These are phyloP conservation scores for Aspergillus chevalieri DNA, from an alignment of 2,329 filamentous ascomycete species.

Conservation along the genomic window DNA sequence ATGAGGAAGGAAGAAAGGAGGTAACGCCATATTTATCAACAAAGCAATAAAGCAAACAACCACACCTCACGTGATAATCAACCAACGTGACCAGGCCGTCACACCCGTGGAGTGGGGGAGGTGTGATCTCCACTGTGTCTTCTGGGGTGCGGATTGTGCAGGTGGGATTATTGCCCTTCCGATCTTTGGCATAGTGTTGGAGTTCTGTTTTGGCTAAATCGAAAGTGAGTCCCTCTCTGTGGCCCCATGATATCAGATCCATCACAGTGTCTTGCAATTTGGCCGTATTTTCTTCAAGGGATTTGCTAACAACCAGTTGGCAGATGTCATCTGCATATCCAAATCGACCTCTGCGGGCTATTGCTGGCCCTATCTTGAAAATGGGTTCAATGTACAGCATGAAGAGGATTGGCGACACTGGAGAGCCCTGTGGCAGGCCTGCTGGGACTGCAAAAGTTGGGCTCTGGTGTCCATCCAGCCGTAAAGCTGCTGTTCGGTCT, in stretches of 20 bases:
- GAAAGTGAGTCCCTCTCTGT: not conserved
- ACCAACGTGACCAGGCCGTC: too few species aligned
- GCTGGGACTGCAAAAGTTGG: not conserved
- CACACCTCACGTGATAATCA: too few species aligned
- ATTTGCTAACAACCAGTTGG: not conserved
- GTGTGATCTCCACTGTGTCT: too few species aligned
- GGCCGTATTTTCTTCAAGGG: not conserved
- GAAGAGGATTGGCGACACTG: slow-evolving; percentile 1
- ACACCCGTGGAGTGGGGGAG: too few species aligned
- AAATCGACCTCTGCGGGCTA: not conserved
- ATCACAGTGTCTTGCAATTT: not conserved
- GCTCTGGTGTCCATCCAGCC: not conserved
- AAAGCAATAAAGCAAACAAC: too few species aligned
- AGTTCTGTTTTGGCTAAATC: not conserved
- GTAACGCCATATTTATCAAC: too few species aligned
- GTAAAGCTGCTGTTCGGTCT: not conserved
- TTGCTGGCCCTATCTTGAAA: not conserved
- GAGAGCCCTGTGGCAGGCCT: not conserved
- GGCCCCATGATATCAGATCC: not conserved
- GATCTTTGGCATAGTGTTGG: not conserved
- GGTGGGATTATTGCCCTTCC: not conserved
- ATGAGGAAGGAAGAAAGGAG: too few species aligned
- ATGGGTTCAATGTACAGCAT: slow-evolving; percentile 1
- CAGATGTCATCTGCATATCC: not conserved
- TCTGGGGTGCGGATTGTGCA: not conserved